These are phyloP conservation scores for Cutaneotrichosporon dermatis DNA, from an alignment of 1,284 basidiomycete genomes.

Conservation along the genomic window DNA sequence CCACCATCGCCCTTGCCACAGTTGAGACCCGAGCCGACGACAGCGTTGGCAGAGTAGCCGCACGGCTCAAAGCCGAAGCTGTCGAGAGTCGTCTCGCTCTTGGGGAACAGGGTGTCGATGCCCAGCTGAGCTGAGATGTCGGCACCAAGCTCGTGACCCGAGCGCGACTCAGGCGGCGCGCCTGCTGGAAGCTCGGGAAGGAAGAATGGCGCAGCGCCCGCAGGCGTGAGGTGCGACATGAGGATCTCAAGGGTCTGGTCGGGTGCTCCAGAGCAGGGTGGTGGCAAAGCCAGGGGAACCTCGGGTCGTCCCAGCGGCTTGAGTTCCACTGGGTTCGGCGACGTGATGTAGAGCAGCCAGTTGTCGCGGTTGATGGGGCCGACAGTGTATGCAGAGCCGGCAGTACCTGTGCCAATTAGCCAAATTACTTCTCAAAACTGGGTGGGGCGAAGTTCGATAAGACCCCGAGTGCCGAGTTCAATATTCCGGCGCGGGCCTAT, in stretches of 20 bases:
- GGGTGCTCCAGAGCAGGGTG: slow-evolving; percentile 11
- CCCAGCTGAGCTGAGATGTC: slow-evolving; percentile 70
- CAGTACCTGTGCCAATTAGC: slow-evolving; percentile 46
- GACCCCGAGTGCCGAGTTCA: no score
- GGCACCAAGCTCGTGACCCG: slow-evolving; percentile 61
- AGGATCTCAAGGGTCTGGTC: slow-evolving; percentile 98
- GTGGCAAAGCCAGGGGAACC: slow-evolving; percentile 4
- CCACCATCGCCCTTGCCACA: slow-evolving; percentile 57
- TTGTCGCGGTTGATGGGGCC: slow-evolving; percentile 98
- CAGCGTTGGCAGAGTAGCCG: slow-evolving; percentile 93
- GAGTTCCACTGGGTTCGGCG: slow-evolving; percentile 49
- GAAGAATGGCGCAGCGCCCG: slow-evolving; percentile 74
- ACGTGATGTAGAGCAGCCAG: slow-evolving; percentile 92
- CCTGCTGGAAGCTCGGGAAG: slow-evolving; percentile 49
- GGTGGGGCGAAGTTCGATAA: no score
- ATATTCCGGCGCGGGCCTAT: no score
- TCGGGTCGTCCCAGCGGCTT: neutral
- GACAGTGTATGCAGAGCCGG: slow-evolving; percentile 89
- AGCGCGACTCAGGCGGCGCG: slow-evolving; percentile 12
- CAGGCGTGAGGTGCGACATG: slow-evolving; percentile 86
- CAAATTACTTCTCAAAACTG: no score
- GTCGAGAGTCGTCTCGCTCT: slow-evolving; percentile 75
- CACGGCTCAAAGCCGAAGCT: slow-evolving; percentile 93
- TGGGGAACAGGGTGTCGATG: slow-evolving; percentile 76
- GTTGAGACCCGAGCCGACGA: slow-evolving; percentile 58